A percentile compares a stretch with the other conserved stretches of the same genome.
These are phyloP conservation scores for Castanea sativa DNA, from an alignment of 306 rosid genomes.

Conservation along the genomic window DNA sequence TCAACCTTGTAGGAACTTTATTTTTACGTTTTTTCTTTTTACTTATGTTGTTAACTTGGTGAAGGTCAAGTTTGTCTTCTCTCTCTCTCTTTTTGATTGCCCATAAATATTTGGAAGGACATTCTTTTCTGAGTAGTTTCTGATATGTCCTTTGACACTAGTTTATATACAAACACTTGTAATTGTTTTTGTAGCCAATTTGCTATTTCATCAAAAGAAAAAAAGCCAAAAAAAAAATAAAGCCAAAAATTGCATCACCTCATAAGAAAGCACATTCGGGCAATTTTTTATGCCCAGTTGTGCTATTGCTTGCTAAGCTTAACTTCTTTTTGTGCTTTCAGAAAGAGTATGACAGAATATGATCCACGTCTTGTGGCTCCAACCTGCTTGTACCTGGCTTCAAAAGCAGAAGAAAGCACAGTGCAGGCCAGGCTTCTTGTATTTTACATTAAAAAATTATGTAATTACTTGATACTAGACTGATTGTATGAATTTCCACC, in stretches of 20 bases:
- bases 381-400: slow-evolving; percentile 83
- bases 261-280: not conserved
- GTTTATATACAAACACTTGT: not conserved
- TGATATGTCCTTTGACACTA: not conserved
- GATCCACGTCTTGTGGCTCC: slow-evolving; percentile 96
- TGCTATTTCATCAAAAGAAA: no score
- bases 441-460: slow-evolving; percentile 65
- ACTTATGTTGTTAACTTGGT: not conserved
- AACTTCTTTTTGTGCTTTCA: slow-evolving; percentile 30
- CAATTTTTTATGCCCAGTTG: not conserved
- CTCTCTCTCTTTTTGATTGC: not conserved
- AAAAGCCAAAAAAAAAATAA: no score
- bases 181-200: not conserved
- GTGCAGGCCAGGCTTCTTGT: slow-evolving; percentile 82
- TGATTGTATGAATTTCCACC: slow-evolving; percentile 16
- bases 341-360: slow-evolving; percentile 87
- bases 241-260: not conserved
- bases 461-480: slow-evolving; percentile 35
- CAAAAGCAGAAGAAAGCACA: slow-evolving; percentile 97
- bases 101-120: not conserved
- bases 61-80: not conserved
- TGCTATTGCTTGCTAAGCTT: not conserved
- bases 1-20: no score
- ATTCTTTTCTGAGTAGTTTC: not conserved
- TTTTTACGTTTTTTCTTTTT: no score